phyloP scores from a whole-genome alignment of 305 asterid species.

The Andrographis paniculata region DNA sequence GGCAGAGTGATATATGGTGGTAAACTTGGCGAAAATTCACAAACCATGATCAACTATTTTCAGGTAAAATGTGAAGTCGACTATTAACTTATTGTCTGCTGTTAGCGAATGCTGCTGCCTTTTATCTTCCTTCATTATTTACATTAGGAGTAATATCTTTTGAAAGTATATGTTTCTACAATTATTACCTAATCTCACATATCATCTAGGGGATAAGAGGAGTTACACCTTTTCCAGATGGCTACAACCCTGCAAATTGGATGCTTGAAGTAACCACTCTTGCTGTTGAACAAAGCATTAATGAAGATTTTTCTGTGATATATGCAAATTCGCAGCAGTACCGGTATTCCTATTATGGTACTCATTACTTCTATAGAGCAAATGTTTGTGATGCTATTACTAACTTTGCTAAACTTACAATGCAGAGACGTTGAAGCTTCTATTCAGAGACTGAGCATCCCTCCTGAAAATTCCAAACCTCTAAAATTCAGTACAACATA shows the following conservation, averaged over 20 bases:
- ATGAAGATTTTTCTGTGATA: conserved; percentile 41
- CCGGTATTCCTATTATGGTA: conserved; percentile 23
- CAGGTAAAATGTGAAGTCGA: conserved; percentile 52
- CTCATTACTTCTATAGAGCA: background rate
- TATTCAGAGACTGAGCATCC: conserved; percentile 42
- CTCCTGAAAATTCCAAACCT: conserved; percentile 58
- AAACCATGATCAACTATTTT: conserved; percentile 63
- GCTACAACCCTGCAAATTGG: conserved; percentile 83
- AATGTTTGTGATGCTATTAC: background rate
- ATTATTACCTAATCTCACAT: conserved; percentile 4
- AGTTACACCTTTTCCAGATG: conserved; percentile 36
- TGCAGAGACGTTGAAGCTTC: conserved; percentile 69
- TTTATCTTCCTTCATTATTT: no score
- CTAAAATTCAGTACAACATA: conserved; percentile 42
- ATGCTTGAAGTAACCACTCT: conserved; percentile 71
- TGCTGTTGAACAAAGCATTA: conserved; percentile 48
- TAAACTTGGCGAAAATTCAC: conserved; percentile 72
- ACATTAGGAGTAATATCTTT: no score
- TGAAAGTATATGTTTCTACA: no score
- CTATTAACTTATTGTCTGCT: no score
- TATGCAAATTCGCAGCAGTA: conserved; percentile 45
- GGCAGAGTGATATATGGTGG: conserved; percentile 91
- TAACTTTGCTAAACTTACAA: background rate
- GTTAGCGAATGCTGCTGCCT: no score
- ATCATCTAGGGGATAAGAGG: conserved; percentile 33